A percentile compares a stretch with the other conserved stretches of the same genome.
phyloP scores from a whole-genome alignment of 2,329 filamentous ascomycete species.

The Helotiales sp. region DNA sequence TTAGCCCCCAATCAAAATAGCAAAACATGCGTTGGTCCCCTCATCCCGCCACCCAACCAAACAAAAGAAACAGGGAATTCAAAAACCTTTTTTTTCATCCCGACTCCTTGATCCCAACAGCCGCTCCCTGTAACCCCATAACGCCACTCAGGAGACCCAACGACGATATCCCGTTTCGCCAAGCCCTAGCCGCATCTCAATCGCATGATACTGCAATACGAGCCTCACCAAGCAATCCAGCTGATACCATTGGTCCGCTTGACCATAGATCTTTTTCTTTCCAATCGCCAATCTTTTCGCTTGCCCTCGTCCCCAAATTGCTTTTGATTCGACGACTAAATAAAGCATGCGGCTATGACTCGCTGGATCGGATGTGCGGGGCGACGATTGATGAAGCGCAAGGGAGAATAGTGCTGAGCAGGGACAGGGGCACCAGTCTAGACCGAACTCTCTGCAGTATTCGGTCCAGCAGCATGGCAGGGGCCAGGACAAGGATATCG shows the following conservation, averaged over 20 bases:
- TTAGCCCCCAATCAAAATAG: not conserved
- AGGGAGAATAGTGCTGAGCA: not conserved
- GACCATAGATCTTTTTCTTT: not conserved
- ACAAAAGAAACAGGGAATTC: not conserved
- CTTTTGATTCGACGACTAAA: not conserved
- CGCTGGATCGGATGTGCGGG: not conserved
- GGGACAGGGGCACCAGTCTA: not conserved
- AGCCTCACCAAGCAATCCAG: not conserved
- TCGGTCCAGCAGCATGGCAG: not conserved
- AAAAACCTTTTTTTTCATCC: not conserved
- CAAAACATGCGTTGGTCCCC: slow-evolving; percentile 1
- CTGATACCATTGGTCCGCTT: not conserved
- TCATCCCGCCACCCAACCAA: not conserved
- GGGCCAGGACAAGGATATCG: not conserved
- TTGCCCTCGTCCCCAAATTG: not conserved
- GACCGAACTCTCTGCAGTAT: not conserved
- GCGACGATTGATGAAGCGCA: not conserved
- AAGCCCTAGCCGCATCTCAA: slow-evolving; percentile 7
- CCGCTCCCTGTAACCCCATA: slow-evolving; percentile 4
- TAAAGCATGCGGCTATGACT: not conserved
- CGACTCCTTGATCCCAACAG: slow-evolving; percentile 3
- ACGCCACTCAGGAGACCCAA: not conserved
- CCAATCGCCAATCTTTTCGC: not conserved
- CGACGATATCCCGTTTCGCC: not conserved
- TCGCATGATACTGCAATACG: not conserved